Conservation (phyloP, 345 rosid species). For the Populus simonii region DNA sequence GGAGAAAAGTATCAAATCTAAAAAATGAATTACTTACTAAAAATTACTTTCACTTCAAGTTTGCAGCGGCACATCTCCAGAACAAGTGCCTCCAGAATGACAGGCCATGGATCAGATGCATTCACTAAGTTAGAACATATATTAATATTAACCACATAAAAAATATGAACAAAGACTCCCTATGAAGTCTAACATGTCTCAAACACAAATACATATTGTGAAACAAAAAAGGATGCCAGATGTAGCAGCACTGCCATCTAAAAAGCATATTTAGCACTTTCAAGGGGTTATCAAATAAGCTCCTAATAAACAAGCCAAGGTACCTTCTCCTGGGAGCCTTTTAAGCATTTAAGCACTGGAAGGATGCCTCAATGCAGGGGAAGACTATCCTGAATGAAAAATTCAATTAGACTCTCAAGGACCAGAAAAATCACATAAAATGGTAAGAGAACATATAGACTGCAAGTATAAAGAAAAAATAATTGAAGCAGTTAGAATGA, state of each 20-base stretch:
- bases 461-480: background rate
- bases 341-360: slow-evolving; percentile 76
- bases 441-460: slow-evolving; percentile 4
- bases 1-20: background rate
- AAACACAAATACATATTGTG: background rate
- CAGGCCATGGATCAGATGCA: slow-evolving; percentile 62
- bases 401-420: slow-evolving; percentile 62
- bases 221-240: background rate
- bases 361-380: slow-evolving; percentile 74
- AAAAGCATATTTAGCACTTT: slow-evolving; percentile 6
- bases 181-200: background rate
- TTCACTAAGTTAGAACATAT: slow-evolving; percentile 41
- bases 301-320: slow-evolving; percentile 79
- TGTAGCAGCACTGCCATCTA: background rate
- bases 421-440: slow-evolving; percentile 21
- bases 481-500: background rate
- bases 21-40: slow-evolving; percentile 38
- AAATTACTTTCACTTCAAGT: slow-evolving; percentile 24
- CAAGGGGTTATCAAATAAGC: slow-evolving; percentile 33
- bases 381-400: slow-evolving; percentile 82
- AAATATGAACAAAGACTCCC: background rate
- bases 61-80: slow-evolving; percentile 35
- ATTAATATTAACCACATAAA: background rate
- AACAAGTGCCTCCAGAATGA: slow-evolving; percentile 52
- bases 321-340: slow-evolving; percentile 99